Evolutionary conservation across 2,329 filamentous ascomycete species (phyloP).

Genomic region (Sporothrix inflata): DNA sequence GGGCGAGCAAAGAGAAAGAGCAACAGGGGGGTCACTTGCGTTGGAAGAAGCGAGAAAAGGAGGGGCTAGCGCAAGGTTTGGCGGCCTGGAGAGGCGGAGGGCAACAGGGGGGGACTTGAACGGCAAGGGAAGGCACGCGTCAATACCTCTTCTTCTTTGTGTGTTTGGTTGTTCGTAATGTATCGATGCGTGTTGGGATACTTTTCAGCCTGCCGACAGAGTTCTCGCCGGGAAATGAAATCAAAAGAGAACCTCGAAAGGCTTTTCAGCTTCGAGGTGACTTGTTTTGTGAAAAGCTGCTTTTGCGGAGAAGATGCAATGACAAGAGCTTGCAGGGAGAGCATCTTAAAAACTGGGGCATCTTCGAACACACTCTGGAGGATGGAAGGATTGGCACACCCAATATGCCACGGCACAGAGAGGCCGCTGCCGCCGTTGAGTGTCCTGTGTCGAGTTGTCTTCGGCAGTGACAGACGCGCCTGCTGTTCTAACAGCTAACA

Average conservation of each 20-base stretch:
- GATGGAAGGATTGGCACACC: not conserved
- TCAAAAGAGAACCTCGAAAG: not conserved
- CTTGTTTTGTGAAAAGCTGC: not conserved
- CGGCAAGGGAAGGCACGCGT: slow-evolving; percentile 10
- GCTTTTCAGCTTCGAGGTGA: not conserved
- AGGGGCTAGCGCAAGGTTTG: slow-evolving; percentile 2
- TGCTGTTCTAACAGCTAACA: too few species aligned
- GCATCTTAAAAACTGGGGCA: slow-evolving; percentile 2
- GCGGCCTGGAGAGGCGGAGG: slow-evolving; percentile 20
- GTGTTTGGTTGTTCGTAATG: not conserved
- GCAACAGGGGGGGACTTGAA: not conserved
- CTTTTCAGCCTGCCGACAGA: not conserved
- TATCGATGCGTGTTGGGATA: slow-evolving; percentile 7
- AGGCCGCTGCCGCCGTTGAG: not conserved
- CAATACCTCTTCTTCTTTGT: not conserved
- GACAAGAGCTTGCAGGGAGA: slow-evolving; percentile 13
- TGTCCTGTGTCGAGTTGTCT: not conserved
- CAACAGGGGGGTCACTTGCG: not conserved
- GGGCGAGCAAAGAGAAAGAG: not conserved
- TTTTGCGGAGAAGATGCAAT: slow-evolving; percentile 13
- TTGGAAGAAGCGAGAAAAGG: slow-evolving; percentile 1
- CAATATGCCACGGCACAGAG: slow-evolving; percentile 8
- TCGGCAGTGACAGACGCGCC: slow-evolving; percentile 7
- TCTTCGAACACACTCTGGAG: not conserved
- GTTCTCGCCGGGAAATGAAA: slow-evolving; percentile 11